These are phyloP conservation scores for Phoma sp. DNA, from an alignment of 2,329 filamentous ascomycete species.

Conservation along the genomic window DNA sequence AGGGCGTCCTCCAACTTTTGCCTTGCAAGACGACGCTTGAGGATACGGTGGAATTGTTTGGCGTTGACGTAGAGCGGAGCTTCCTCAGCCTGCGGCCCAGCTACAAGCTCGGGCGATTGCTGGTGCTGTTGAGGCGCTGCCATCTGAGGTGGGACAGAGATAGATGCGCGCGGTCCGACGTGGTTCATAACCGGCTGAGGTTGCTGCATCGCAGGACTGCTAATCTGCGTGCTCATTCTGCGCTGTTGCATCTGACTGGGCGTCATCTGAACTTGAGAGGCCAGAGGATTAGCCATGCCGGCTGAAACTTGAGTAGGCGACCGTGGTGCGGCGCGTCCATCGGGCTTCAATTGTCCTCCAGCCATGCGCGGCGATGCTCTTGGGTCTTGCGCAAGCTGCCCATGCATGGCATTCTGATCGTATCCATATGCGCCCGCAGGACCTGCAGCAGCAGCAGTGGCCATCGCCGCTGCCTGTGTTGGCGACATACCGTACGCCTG, in stretches of 20 bases:
- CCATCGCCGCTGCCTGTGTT: constrained; percentile 91
- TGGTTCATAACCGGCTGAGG: constrained; percentile 80
- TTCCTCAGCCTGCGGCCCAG: constrained; percentile 74
- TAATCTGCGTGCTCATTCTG: constrained; percentile 51
- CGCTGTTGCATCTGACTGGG: constrained; percentile 44
- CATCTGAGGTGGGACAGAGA: constrained; percentile 56
- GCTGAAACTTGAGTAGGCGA: constrained; percentile 75
- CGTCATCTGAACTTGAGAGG: constrained; percentile 49
- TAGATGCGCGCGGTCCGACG: constrained; percentile 58
- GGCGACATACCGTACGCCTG: constrained; percentile 76
- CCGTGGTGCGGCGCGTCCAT: constrained; percentile 72
- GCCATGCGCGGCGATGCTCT: constrained; percentile 77
- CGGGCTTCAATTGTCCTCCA: constrained; percentile 69
- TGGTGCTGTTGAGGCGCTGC: constrained; percentile 69
- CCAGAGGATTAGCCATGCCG: constrained; percentile 55
- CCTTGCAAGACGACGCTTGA: constrained; percentile 90
- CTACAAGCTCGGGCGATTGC: constrained; percentile 80
- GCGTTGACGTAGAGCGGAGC: constrained; percentile 97
- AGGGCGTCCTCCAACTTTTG: constrained; percentile 94
- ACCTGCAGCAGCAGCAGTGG: constrained; percentile 88
- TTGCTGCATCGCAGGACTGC: constrained; percentile 63
- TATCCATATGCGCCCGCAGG: constrained; percentile 66
- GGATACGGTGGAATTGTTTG: constrained; percentile 96
- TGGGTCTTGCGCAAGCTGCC: constrained; percentile 61
- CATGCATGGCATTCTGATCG: constrained; percentile 68